Evolutionary conservation across 2,329 filamentous ascomycete genomes (phyloP).

Genomic region (Aspergillus japonicus): DNA sequence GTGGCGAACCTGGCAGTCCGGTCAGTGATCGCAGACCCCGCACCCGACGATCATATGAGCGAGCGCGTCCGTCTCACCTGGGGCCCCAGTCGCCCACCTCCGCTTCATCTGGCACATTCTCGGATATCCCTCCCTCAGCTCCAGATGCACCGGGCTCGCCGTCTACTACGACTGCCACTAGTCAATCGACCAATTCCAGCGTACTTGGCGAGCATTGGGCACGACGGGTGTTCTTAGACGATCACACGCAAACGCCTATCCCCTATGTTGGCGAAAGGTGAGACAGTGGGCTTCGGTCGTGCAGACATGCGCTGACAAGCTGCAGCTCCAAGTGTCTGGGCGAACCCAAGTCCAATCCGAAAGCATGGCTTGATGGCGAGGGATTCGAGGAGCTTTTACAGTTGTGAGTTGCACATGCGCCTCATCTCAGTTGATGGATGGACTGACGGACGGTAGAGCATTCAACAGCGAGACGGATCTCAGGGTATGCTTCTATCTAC

Average conservation of each 20-base stretch:
- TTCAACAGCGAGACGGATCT: slow-evolving; percentile 49
- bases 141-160: slow-evolving; percentile 38
- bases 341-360: slow-evolving; percentile 27
- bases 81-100: slow-evolving; percentile 31
- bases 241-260: slow-evolving; percentile 30
- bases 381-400: slow-evolving; percentile 41
- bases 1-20: slow-evolving; percentile 29
- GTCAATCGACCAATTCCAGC: slow-evolving; percentile 31
- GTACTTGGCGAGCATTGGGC: slow-evolving; percentile 43
- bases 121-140: slow-evolving; percentile 31
- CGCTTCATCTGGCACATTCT: slow-evolving; percentile 30
- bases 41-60: slow-evolving; percentile 38
- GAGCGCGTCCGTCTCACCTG: slow-evolving; percentile 27
- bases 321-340: slow-evolving; percentile 39
- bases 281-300: slow-evolving; percentile 6
- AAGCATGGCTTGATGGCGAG: slow-evolving; percentile 31
- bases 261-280: slow-evolving; percentile 32
- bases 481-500: slow-evolving; percentile 52
- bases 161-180: slow-evolving; percentile 30
- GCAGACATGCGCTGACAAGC: slow-evolving; percentile 3
- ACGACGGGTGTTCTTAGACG: slow-evolving; percentile 36
- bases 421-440: neutral
- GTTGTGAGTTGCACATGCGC: slow-evolving; percentile 31
- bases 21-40: slow-evolving; percentile 28
- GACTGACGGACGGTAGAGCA: slow-evolving; percentile 31